Conservation (phyloP, 2,329 filamentous ascomycete species). For the Botrytis paeoniae region DNA sequence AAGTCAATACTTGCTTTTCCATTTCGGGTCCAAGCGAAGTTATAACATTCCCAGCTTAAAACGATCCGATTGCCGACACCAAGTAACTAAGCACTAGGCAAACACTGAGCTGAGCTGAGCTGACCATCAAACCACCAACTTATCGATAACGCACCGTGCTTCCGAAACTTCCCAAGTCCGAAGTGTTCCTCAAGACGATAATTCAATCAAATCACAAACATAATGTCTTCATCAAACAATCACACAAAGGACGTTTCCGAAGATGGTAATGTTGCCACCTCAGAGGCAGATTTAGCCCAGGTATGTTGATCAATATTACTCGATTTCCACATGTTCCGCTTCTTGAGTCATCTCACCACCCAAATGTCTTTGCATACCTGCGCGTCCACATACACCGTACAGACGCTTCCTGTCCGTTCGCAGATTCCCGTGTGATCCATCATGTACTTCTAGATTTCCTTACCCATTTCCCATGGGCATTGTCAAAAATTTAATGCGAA, state of each 20-base stretch:
- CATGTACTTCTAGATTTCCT: neutral
- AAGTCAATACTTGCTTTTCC: neutral
- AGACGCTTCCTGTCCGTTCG: neutral
- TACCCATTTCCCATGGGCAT: neutral
- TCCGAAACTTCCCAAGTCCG: neutral
- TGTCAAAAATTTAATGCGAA: neutral
- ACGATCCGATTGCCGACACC: neutral
- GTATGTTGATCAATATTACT: constrained; percentile 1
- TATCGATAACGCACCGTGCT: constrained; percentile 10
- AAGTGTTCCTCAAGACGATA: neutral
- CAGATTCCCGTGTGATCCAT: neutral
- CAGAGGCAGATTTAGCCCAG: constrained; percentile 12
- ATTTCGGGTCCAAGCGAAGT: neutral
- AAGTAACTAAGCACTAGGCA: neutral
- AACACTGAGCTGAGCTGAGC: neutral
- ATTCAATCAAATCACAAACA: neutral
- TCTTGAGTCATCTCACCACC: neutral
- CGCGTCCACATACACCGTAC: neutral
- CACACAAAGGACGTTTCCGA: neutral
- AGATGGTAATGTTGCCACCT: neutral
- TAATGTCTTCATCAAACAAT: constrained; percentile 2
- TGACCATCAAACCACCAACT: neutral
- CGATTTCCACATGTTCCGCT: neutral
- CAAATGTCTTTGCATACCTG: neutral
- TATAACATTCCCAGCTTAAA: too few relatives aligned